Base-by-base conservation (phyloP, 495 filamentous ascomycete species). In the Alectoria sarmentosa region DNA sequence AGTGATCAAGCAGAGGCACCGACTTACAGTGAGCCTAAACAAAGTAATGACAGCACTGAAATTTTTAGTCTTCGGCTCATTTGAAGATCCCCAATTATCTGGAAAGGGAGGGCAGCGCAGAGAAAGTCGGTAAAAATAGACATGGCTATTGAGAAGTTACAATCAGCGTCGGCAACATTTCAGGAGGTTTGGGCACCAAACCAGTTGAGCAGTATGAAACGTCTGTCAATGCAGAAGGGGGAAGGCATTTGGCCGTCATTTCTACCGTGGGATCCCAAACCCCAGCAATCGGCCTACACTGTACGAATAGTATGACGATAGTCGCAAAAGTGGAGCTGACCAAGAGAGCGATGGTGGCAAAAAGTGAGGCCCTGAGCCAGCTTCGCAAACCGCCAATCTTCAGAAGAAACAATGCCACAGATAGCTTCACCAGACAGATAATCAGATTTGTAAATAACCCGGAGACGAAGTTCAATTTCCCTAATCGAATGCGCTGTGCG, bases 141-240 rank as follows among this genome's bases (percentile, higher is more conserved):
- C 49, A 54, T 54, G 34, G 49, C 49, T 54, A 19, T 32, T 54
- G 28, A 30, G 49, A 54, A 54, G 19, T 2, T 23, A 48, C 7
- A 48, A 23, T 54, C 28, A 54, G 49, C 49, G 26, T 54, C 49
- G 13, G 49, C 28, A 54, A 54, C 17, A 30, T 6, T 52, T 21
- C 8, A 54, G 9, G 49, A 54, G 49, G 10, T 7, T 34, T 32
- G 19, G 49, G 46, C 13, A 32, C 28, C 49, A 28, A 54, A 54
- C 49, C 49, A 54, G 49, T 54, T 19, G 49, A 54, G 49, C 49
- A 54, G 49, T 54, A 54, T 32, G 49, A 54, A 54, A 54, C 49
- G 49, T 17, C 13, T 54, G 49, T 54, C 26, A 54, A 54, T 54
- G 49, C 49, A 54, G 49, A 54, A 54, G 49, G 32, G 26, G 49